Conservation (phyloP, 2,329 filamentous ascomycete species). For the Pseudocercospora vitis region DNA sequence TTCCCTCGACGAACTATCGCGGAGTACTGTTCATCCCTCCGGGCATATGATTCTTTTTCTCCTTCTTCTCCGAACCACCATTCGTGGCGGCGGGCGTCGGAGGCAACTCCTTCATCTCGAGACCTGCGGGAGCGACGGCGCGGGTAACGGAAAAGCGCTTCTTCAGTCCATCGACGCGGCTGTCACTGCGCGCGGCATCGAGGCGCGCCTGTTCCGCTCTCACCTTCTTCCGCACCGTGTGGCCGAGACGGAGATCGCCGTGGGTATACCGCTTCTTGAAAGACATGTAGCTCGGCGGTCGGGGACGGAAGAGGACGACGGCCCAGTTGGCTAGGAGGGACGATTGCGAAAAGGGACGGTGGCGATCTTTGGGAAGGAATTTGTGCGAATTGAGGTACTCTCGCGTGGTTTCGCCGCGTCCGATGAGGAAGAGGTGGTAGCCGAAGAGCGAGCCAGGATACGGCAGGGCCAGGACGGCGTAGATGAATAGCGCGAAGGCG, state of each 20-base stretch:
- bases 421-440: constrained; percentile 91
- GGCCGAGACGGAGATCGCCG: constrained; percentile 81
- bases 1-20: not conserved
- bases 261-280: constrained; percentile 76
- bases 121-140: constrained; percentile 25
- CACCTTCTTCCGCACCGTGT: constrained; percentile 27
- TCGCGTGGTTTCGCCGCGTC: constrained; percentile 87
- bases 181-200: constrained; percentile 39
- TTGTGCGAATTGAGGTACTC: constrained; percentile 97
- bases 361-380: constrained; percentile 86
- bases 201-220: constrained; percentile 15
- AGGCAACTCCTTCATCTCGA: constrained; percentile 68
- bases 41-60: too few species aligned
- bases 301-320: constrained; percentile 76
- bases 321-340: constrained; percentile 75
- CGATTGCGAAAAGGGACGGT: constrained; percentile 81
- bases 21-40: constrained; percentile 17
- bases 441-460: constrained; percentile 82
- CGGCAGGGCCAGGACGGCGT: constrained; percentile 69
- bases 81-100: constrained; percentile 11
- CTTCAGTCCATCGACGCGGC: constrained; percentile 52
- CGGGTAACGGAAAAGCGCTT: constrained; percentile 40
- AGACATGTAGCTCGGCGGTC: constrained; percentile 81
- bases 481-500: constrained; percentile 80
- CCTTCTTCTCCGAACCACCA: constrained; percentile 2